A percentile compares a stretch with the other conserved stretches of the same genome.
Conservation (phyloP, 2,329 filamentous ascomycete genomes). For the Ceratocystis lukuohia region DNA sequence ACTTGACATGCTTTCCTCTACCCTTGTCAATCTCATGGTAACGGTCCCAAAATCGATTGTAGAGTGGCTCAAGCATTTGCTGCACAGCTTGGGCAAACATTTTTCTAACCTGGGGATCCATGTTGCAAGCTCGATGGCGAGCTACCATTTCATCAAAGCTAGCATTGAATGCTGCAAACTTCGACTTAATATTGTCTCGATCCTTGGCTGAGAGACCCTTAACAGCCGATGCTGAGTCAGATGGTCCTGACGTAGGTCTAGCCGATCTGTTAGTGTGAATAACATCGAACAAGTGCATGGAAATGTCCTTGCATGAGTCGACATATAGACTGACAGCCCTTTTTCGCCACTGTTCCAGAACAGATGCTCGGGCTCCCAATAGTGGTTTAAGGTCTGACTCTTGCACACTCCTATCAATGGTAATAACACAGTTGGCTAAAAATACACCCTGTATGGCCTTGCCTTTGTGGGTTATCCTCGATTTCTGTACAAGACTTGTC, state of each 20-base stretch:
- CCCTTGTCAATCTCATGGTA: conserved; percentile 98
- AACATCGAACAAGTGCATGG: conserved; percentile 72
- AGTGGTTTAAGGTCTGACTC: conserved; percentile 65
- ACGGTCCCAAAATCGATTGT: conserved; percentile 88
- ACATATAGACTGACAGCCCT: conserved; percentile 70
- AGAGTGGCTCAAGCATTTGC: conserved; percentile 83
- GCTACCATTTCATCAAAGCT: conserved; percentile 79
- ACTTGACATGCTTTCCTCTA: conserved; percentile 96
- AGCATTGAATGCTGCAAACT: conserved; percentile 83
- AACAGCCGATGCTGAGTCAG: conserved; percentile 73
- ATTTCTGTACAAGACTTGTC: conserved; percentile 59
- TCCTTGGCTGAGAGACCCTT: conserved; percentile 79
- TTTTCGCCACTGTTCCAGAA: conserved; percentile 77
- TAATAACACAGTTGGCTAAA: conserved; percentile 71
- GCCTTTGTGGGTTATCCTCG: conserved; percentile 56
- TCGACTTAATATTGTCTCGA: conserved; percentile 90
- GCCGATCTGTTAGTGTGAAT: conserved; percentile 71
- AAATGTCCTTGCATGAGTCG: conserved; percentile 78
- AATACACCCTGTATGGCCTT: conserved; percentile 78
- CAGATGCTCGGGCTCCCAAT: conserved; percentile 49
- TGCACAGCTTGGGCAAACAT: conserved; percentile 75
- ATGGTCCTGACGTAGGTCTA: conserved; percentile 59
- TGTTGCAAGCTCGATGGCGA: conserved; percentile 68
- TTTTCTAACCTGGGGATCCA: conserved; percentile 80
- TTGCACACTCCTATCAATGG: conserved; percentile 73